Conservation (phyloP, 306 rosid species). For the Echinosophora koreensis region DNA sequence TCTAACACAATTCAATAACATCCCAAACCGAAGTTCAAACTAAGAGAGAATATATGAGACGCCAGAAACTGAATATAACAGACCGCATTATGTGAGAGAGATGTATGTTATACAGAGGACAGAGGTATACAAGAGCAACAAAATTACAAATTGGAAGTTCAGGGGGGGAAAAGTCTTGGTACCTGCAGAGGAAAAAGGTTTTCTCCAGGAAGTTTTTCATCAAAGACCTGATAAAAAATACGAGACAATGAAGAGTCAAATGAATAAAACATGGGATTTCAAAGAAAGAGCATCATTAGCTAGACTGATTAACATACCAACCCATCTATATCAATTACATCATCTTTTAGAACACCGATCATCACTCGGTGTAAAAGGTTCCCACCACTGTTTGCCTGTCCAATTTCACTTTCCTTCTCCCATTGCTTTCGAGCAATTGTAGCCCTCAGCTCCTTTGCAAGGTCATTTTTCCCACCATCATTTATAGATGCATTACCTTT, state of each 20-base stretch:
- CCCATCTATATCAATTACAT: slow-evolving; percentile 91
- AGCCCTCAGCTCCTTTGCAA: slow-evolving; percentile 94
- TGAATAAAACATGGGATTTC: slow-evolving; percentile 31
- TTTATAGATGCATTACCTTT: slow-evolving; percentile 60
- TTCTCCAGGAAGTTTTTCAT: slow-evolving; percentile 92
- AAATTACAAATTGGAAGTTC: background rate
- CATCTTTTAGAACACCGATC: slow-evolving; percentile 90
- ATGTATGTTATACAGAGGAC: slow-evolving; percentile 25
- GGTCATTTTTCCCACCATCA: slow-evolving; percentile 84
- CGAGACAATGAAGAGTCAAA: slow-evolving; percentile 33
- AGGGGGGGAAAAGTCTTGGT: slow-evolving; percentile 28
- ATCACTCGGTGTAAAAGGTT: slow-evolving; percentile 77
- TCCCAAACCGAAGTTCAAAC: slow-evolving; percentile 26
- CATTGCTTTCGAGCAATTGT: slow-evolving; percentile 92
- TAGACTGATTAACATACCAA: slow-evolving; percentile 67
- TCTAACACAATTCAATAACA: slow-evolving; percentile 31
- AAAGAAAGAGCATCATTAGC: slow-evolving; percentile 20
- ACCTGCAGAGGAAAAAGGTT: slow-evolving; percentile 93
- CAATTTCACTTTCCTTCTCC: slow-evolving; percentile 94
- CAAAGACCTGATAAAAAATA: slow-evolving; percentile 73
- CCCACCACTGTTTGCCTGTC: slow-evolving; percentile 80
- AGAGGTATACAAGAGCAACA: slow-evolving; percentile 7
- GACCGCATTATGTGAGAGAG: slow-evolving; percentile 10
- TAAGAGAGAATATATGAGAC: slow-evolving; percentile 28
- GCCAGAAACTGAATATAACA: slow-evolving; percentile 34